phyloP scores from a whole-genome alignment of 371 early-diverging fungal genomes.

The Haplosporangium sp. region DNA sequence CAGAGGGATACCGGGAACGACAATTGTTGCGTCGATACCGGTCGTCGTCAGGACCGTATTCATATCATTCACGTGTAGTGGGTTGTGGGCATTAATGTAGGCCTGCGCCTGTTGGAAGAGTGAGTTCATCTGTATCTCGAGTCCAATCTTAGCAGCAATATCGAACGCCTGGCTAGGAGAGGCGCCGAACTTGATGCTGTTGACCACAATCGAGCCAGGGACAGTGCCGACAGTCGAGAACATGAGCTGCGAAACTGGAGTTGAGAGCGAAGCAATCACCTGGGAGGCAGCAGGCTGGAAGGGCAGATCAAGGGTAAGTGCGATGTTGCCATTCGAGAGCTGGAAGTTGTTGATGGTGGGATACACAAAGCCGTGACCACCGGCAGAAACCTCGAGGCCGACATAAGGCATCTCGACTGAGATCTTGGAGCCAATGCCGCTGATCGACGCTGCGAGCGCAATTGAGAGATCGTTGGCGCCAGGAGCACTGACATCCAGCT shows the following conservation, averaged over 20 bases:
- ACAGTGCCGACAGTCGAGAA: conserved; percentile 38
- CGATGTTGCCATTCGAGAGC: conserved; percentile 51
- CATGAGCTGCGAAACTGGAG: conserved; percentile 41
- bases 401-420: conserved; percentile 53
- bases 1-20: conserved; percentile 39
- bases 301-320: conserved; percentile 36
- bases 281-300: conserved; percentile 38
- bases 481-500: conserved; percentile 46
- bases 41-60: conserved; percentile 50
- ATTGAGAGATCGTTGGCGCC: conserved; percentile 41
- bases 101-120: conserved; percentile 52
- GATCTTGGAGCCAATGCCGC: conserved; percentile 54
- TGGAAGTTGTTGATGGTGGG: conserved; percentile 53
- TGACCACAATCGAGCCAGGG: conserved; percentile 39
- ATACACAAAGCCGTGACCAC: conserved; percentile 31
- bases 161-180: conserved; percentile 48
- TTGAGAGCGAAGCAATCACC: conserved; percentile 39
- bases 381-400: conserved; percentile 33
- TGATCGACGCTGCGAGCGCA: conserved; percentile 41
- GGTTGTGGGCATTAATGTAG: conserved; percentile 51
- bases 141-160: conserved; percentile 47
- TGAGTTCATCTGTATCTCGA: conserved; percentile 32
- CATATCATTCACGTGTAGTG: conserved; percentile 41
- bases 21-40: conserved; percentile 41
- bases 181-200: conserved; percentile 46